A percentile compares a stretch with the other conserved stretches of the same genome.
Conservation (phyloP, 306 rosid genomes). For the Dalbergia cultrata region DNA sequence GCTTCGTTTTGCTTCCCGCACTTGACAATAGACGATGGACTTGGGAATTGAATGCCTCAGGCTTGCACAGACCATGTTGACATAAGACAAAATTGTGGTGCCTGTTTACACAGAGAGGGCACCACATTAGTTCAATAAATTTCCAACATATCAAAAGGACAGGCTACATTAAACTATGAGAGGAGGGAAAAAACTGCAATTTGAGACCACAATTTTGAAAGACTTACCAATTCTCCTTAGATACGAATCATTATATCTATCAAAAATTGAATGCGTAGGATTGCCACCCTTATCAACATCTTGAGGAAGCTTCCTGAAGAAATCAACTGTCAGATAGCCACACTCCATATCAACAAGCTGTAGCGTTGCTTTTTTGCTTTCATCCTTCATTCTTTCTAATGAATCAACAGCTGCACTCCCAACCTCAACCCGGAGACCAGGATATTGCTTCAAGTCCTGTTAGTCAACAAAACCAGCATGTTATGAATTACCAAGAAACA, state of each 20-base stretch:
- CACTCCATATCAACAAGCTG: conserved; percentile 91
- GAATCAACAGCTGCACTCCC: conserved; percentile 86
- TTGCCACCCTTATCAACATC: conserved; percentile 97
- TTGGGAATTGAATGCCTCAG: conserved; percentile 92
- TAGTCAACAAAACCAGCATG: conserved; percentile 39
- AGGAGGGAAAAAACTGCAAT: conserved; percentile 33
- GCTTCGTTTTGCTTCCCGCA: conserved; percentile 92
- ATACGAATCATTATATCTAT: conserved; percentile 91
- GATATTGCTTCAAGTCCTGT: conserved; percentile 93
- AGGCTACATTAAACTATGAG: neutral
- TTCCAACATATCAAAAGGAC: neutral
- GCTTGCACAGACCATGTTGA: conserved; percentile 83
- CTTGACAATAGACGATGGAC: conserved; percentile 91
- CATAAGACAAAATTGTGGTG: conserved; percentile 83
- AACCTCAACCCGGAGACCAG: conserved; percentile 90
- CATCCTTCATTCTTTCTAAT: conserved; percentile 86
- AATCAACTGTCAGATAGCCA: conserved; percentile 92
- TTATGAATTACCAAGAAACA: conserved; percentile 10
- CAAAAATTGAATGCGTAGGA: conserved; percentile 94
- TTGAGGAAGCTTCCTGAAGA: conserved; percentile 96
- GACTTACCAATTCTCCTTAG: conserved; percentile 84
- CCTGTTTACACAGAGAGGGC: conserved; percentile 57
- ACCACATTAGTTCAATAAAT: conserved; percentile 1
- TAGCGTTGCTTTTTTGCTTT: conserved; percentile 91
- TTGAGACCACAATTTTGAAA: conserved; percentile 11